Percentiles rank a stretch among this genome's conserved stretches.
These are phyloP conservation scores for Didymellaceae sp. DNA, from an alignment of 2,329 filamentous ascomycete genomes.

Conservation along the genomic window DNA sequence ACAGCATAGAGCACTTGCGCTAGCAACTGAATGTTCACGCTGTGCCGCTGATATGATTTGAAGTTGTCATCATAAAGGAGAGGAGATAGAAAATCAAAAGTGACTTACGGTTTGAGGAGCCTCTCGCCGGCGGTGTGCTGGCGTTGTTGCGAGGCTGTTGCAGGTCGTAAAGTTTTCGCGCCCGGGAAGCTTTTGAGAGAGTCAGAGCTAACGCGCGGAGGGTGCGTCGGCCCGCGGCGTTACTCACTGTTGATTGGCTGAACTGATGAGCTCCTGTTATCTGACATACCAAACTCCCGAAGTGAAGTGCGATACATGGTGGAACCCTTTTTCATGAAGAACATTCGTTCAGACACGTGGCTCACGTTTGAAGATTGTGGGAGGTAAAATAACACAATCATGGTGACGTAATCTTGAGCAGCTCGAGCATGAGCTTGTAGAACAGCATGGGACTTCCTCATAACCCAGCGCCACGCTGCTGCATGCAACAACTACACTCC, in stretches of 20 bases:
- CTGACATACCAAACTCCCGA: too few species aligned
- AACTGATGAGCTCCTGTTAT: background rate
- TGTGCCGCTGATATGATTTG: conserved; percentile 20
- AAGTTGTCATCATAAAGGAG: conserved; percentile 21
- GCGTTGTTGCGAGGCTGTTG: conserved; percentile 11
- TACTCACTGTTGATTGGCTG: conserved; percentile 9
- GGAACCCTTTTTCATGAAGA: too few species aligned
- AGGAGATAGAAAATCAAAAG: background rate
- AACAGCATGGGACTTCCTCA: conserved; percentile 9
- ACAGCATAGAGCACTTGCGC: conserved; percentile 22
- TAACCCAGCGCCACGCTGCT: background rate
- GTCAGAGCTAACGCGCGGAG: conserved; percentile 11
- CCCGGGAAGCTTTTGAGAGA: conserved; percentile 8
- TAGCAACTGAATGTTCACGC: conserved; percentile 24
- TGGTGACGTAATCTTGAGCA: conserved; percentile 9
- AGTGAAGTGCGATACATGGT: too few species aligned
- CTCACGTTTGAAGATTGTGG: too few species aligned
- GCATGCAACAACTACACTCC: background rate
- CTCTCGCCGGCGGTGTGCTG: conserved; percentile 11
- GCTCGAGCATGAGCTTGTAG: conserved; percentile 1
- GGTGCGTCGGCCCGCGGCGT: conserved; percentile 15
- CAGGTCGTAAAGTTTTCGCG: conserved; percentile 9
- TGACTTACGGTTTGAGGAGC: conserved; percentile 12
- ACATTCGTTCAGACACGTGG: too few species aligned
- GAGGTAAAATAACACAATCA: too few species aligned